These are phyloP conservation scores for Aureobasidium zeae DNA, from an alignment of 2,329 filamentous ascomycete species.

Conservation along the genomic window DNA sequence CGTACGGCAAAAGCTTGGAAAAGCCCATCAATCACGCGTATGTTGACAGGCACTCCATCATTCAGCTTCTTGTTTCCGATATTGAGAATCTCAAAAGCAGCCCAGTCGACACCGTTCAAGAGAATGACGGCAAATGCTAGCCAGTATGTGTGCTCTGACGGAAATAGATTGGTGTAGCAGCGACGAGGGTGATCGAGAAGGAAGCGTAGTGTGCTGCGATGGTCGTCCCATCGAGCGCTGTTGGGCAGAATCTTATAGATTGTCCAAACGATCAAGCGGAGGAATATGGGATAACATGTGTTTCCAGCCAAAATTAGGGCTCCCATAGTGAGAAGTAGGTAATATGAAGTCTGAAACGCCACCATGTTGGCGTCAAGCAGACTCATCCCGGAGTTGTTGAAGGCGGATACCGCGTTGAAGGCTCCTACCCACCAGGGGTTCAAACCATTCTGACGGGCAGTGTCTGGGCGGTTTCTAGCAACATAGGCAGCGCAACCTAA, in stretches of 20 bases:
- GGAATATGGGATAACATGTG: slow-evolving; percentile 49
- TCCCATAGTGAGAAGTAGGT: slow-evolving; percentile 40
- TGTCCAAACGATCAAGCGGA: slow-evolving; percentile 50
- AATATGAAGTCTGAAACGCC: slow-evolving; percentile 44
- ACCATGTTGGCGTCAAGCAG: slow-evolving; percentile 58
- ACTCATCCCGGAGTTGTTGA: slow-evolving; percentile 64
- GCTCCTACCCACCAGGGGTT: slow-evolving; percentile 60
- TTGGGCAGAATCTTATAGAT: slow-evolving; percentile 41
- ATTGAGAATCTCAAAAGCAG: slow-evolving; percentile 45
- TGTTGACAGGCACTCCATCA: slow-evolving; percentile 33
- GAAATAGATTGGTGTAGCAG: slow-evolving; percentile 56
- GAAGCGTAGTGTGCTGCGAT: slow-evolving; percentile 41
- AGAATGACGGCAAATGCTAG: slow-evolving; percentile 42
- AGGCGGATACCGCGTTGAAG: slow-evolving; percentile 59
- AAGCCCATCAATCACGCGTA: slow-evolving; percentile 46
- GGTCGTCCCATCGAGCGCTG: slow-evolving; percentile 32
- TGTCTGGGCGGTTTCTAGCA: slow-evolving; percentile 40
- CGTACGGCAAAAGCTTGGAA: slow-evolving; percentile 49
- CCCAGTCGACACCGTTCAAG: slow-evolving; percentile 48
- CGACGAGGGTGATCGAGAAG: slow-evolving; percentile 54
- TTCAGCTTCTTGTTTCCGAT: slow-evolving; percentile 45
- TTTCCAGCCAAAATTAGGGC: slow-evolving; percentile 45
- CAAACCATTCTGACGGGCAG: slow-evolving; percentile 47
- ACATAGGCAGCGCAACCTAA: slow-evolving; percentile 56
- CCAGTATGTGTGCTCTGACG: slow-evolving; percentile 50